phyloP scores from a whole-genome alignment of 176 grass and related monocot genomes.

The Pontederia paniculata region DNA sequence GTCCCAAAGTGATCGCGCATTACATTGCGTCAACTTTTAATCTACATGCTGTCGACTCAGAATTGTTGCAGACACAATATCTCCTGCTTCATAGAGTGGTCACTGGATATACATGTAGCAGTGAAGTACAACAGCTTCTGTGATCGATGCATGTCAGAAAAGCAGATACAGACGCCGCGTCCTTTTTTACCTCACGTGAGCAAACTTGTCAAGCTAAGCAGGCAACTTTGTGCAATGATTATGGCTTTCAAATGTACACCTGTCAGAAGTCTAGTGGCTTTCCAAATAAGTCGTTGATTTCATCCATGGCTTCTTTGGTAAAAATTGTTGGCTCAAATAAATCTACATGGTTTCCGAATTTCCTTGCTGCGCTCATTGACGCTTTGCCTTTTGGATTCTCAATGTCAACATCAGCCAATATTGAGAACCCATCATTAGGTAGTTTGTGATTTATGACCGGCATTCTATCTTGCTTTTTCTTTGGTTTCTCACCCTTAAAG shows the following conservation, averaged over 20 bases:
- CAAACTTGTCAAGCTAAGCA: too few relatives aligned
- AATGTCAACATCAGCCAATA: conserved; percentile 55
- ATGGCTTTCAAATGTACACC: background rate
- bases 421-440: conserved; percentile 39
- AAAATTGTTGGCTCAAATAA: conserved; percentile 89
- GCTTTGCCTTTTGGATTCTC: conserved; percentile 17
- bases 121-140: too few relatives aligned
- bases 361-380: conserved; percentile 19
- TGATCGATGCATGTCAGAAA: too few relatives aligned
- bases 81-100: too few relatives aligned
- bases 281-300: conserved; percentile 88
- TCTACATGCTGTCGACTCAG: too few relatives aligned
- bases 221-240: too few relatives aligned
- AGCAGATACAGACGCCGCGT: too few relatives aligned
- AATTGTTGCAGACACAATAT: too few relatives aligned
- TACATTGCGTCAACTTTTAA: too few relatives aligned
- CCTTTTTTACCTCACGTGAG: too few relatives aligned
- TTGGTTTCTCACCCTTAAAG: conserved; percentile 33
- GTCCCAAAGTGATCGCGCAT: too few relatives aligned
- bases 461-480: conserved; percentile 24
- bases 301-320: conserved; percentile 65
- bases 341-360: conserved; percentile 29
- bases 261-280: conserved; percentile 57
- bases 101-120: too few relatives aligned
- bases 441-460: conserved; percentile 26